Conservation (phyloP, 257 asterid genomes). For the Euphrasia confusa region DNA sequence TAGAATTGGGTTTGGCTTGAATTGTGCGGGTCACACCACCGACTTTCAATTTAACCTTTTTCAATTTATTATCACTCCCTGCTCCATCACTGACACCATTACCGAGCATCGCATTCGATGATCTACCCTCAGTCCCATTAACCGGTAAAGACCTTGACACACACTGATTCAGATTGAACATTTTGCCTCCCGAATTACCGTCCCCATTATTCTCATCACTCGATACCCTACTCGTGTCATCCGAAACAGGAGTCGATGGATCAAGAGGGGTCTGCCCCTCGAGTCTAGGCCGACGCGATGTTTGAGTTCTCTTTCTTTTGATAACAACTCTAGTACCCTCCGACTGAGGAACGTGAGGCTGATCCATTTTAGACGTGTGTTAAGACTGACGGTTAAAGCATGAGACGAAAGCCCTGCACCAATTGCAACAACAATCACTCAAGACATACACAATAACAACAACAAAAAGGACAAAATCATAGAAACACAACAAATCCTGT, state of each 20-base stretch:
- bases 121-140: slow-evolving; percentile 35
- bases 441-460: background rate
- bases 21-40: slow-evolving; percentile 81
- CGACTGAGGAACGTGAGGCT: slow-evolving; percentile 39
- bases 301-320: slow-evolving; percentile 74
- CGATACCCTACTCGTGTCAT: slow-evolving; percentile 56
- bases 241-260: slow-evolving; percentile 52
- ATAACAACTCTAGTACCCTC: slow-evolving; percentile 43
- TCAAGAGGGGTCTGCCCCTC: slow-evolving; percentile 51
- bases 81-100: slow-evolving; percentile 40
- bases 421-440: slow-evolving; percentile 16
- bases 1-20: slow-evolving; percentile 55
- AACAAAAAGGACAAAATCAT: background rate
- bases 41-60: slow-evolving; percentile 77
- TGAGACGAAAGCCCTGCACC: slow-evolving; percentile 25
- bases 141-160: slow-evolving; percentile 61
- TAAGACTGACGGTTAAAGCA: background rate
- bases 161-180: slow-evolving; percentile 71
- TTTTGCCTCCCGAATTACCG: slow-evolving; percentile 55
- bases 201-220: slow-evolving; percentile 68
- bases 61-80: slow-evolving; percentile 59
- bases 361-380: slow-evolving; percentile 47
- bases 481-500: slow-evolving; percentile 9
- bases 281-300: slow-evolving; percentile 69
- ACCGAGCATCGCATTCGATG: slow-evolving; percentile 31